Percentiles rank a stretch among this genome's conserved stretches.
Evolutionary conservation across 495 filamentous ascomycete genomes (phyloP).

Genomic region (Rhizodiscina lignyota): DNA sequence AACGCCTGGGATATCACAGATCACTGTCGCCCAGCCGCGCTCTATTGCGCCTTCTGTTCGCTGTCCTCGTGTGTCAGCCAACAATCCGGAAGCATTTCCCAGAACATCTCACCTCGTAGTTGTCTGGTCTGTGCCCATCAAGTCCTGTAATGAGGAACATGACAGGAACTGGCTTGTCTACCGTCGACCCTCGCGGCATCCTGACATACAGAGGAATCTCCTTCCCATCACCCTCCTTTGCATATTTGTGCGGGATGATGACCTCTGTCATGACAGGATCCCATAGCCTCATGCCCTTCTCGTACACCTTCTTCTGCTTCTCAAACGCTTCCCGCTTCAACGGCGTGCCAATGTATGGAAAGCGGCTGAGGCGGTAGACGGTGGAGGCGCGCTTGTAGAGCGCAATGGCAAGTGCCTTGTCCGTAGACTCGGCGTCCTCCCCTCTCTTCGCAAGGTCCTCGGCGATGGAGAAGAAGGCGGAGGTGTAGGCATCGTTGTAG

Average conservation of each 20-base stretch:
- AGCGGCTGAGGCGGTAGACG: slow-evolving; percentile 54
- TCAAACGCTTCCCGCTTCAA: slow-evolving; percentile 43
- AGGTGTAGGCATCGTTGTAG: slow-evolving; percentile 43
- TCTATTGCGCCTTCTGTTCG: slow-evolving; percentile 41
- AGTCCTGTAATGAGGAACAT: slow-evolving; percentile 58
- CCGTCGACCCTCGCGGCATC: slow-evolving; percentile 22
- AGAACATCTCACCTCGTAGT: slow-evolving; percentile 33
- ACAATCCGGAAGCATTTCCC: too few species aligned
- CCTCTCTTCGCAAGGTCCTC: slow-evolving; percentile 31
- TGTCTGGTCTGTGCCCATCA: slow-evolving; percentile 62
- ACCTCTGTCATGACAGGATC: slow-evolving; percentile 36
- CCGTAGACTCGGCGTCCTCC: slow-evolving; percentile 18
- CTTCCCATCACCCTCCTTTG: slow-evolving; percentile 28
- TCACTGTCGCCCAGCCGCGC: slow-evolving; percentile 51
- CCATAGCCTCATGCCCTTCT: slow-evolving; percentile 39
- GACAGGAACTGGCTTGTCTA: slow-evolving; percentile 30
- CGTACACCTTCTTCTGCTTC: slow-evolving; percentile 47
- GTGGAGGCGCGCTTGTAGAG: slow-evolving; percentile 55
- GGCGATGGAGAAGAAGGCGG: slow-evolving; percentile 40
- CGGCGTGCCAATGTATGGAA: slow-evolving; percentile 44
- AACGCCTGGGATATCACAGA: slow-evolving; percentile 61
- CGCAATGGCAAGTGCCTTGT: slow-evolving; percentile 26
- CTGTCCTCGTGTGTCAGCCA: too few species aligned
- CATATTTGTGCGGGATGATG: slow-evolving; percentile 35
- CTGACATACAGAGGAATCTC: slow-evolving; percentile 49